phyloP scores from a whole-genome alignment of 169 alveolate species.

The Eimeria falciformis region DNA sequence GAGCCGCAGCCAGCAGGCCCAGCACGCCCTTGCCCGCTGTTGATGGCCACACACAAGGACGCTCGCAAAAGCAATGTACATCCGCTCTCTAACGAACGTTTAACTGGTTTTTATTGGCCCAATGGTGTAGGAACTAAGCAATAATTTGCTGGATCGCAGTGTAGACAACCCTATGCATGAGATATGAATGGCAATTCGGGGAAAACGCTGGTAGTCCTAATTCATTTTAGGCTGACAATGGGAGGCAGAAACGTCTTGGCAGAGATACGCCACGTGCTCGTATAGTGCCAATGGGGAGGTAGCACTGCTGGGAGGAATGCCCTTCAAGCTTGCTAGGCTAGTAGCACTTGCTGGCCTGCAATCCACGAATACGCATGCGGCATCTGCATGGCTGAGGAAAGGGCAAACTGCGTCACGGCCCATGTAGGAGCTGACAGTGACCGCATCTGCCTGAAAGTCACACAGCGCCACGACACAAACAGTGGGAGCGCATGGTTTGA shows the following conservation, averaged over 20 bases:
- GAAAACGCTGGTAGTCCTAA: too few species aligned
- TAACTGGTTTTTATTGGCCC: too few species aligned
- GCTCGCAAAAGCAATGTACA: too few species aligned
- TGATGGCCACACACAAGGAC: background rate
- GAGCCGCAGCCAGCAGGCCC: background rate
- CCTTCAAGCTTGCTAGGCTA: background rate
- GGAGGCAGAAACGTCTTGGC: background rate
- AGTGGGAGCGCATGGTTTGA: background rate
- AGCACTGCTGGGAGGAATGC: background rate
- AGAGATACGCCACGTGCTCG: background rate
- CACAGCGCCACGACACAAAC: background rate
- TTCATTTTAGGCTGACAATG: background rate
- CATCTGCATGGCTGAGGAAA: conserved; percentile 60
- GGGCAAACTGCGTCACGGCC: conserved; percentile 82
- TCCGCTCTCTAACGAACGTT: too few species aligned
- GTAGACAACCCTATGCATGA: too few species aligned
- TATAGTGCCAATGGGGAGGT: background rate
- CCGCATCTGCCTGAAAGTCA: conserved; percentile 64
- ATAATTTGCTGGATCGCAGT: too few species aligned
- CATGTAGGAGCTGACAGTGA: conserved; percentile 81
- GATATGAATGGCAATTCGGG: too few species aligned
- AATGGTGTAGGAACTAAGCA: too few species aligned
- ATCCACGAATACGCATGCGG: background rate
- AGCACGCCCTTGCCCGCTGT: background rate
- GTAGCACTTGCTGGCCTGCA: background rate